Conservation (phyloP, 129 eudicot genomes). For the Calendula officinalis region DNA sequence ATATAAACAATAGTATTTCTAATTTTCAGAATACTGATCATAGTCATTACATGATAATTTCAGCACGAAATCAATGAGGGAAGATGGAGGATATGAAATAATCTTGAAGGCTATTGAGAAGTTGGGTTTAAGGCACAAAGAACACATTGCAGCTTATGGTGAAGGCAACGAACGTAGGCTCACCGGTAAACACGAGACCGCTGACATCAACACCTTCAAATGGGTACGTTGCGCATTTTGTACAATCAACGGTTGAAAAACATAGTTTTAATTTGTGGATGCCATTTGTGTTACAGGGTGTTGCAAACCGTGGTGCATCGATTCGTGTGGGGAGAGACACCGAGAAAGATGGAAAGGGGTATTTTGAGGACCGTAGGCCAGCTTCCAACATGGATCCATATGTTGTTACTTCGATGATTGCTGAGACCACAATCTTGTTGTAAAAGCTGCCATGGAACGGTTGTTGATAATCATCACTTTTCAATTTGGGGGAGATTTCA, state of each 20-base stretch:
- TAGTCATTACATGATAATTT: too few relatives aligned
- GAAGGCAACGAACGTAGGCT: slow-evolving; percentile 13
- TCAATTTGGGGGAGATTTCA: too few relatives aligned
- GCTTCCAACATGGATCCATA: neutral
- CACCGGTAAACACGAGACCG: neutral
- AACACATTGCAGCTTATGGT: slow-evolving; percentile 7
- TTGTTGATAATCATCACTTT: too few relatives aligned
- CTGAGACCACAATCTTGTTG: neutral
- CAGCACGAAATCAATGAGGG: slow-evolving; percentile 15
- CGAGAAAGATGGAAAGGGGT: slow-evolving; percentile 3
- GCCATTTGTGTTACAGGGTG: neutral
- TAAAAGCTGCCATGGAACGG: too few relatives aligned
- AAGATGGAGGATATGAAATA: slow-evolving; percentile 4
- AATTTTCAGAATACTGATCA: neutral
- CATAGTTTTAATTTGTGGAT: neutral
- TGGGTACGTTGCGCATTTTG: slow-evolving; percentile 6
- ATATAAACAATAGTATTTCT: neutral
- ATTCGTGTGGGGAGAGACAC: slow-evolving; percentile 1
- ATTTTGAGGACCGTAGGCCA: slow-evolving; percentile 7
- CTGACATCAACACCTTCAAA: slow-evolving; percentile 8
- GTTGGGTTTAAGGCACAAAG: slow-evolving; percentile 11
- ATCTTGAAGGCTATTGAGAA: slow-evolving; percentile 5
- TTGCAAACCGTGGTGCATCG: slow-evolving; percentile 9
- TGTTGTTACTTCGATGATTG: too few relatives aligned
- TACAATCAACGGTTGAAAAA: too few relatives aligned